Evolutionary conservation across 148 eudicot species (phyloP), one percentile per base, ranked within the genome.

Genomic region (Vaccinium corymbosum): DNA sequence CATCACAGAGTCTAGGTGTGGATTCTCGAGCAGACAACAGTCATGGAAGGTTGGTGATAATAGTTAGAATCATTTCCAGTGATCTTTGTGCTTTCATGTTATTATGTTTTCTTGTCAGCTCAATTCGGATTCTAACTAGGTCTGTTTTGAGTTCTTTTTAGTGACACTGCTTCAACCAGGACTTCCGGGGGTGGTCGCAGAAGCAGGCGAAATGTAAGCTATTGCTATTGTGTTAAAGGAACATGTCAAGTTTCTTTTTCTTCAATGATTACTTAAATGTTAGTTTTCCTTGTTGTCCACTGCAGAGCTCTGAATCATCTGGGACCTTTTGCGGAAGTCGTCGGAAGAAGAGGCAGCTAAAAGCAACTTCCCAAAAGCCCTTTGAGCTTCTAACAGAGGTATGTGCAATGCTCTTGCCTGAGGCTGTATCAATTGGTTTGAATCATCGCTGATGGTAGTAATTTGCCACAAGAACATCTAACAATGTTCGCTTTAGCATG

Each of bases 341-440:
- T 32, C 87, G 93, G 95, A 95, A 87, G 87, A 90, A 86, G 87
- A 87, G 84, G 89, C 95, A 91, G 87, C 91, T 50, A 10, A 93
- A 70, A 87, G 91, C 88, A 76, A 96, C 98, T 27, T 85, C 92
- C 61, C 92, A 80, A 61, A 89, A 89, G 83, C 98, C 98, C n/a
- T 96, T 96, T 80, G 92, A 87, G 79, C 98, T 96, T 16, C 89
- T 90, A 89, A 96, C 98, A 42, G 98, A 96, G 97, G 98, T 95
- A 72, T 78, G 84, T 72, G 25, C 74, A 22, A 53, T 55, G 78
- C 25, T n/a, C 52, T 66, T 81, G 57, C 73, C 53, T 66, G 38
- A 46, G 10, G 73, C 12, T 25, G 35, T 13, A 25, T 56, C 57
- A 50, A 19, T 55, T 7, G 32, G 72, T 80, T 19, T 80, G 55